Conservation (phyloP, 306 rosid genomes). For the Inga leiocalycina region DNA sequence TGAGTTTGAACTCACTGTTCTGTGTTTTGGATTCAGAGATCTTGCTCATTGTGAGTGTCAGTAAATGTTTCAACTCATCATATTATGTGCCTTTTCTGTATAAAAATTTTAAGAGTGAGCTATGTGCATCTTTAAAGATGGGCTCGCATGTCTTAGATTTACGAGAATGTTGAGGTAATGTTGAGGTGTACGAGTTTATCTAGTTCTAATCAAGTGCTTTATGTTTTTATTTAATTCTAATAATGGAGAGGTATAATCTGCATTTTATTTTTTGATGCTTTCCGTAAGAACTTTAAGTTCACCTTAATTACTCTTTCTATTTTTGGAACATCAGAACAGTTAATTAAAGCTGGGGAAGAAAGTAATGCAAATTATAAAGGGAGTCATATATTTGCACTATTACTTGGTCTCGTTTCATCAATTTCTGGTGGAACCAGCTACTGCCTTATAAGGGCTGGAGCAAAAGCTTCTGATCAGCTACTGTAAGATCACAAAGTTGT, state of each 20-base stretch:
- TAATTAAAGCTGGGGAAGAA: constrained; percentile 53
- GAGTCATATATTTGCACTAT: constrained; percentile 47
- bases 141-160: neutral
- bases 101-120: neutral
- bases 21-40: neutral
- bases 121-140: neutral
- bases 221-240: neutral
- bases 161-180: no score
- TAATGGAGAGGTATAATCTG: constrained; percentile 4
- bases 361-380: constrained; percentile 31
- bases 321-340: constrained; percentile 54
- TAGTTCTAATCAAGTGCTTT: neutral
- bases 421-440: constrained; percentile 71
- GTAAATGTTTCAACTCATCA: neutral
- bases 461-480: constrained; percentile 78
- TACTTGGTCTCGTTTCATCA: constrained; percentile 68
- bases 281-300: constrained; percentile 4
- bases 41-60: neutral
- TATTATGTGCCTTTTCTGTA: neutral
- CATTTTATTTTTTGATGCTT: constrained; percentile 4
- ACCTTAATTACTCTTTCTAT: constrained; percentile 22
- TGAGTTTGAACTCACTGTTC: neutral
- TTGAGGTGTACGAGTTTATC: neutral
- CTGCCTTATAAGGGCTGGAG: constrained; percentile 77
- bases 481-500: constrained; percentile 56